Evolutionary conservation across 352 stramenopile species (phyloP), one percentile per base, ranked within the genome.

Genomic region (Pythium insidiosum): DNA sequence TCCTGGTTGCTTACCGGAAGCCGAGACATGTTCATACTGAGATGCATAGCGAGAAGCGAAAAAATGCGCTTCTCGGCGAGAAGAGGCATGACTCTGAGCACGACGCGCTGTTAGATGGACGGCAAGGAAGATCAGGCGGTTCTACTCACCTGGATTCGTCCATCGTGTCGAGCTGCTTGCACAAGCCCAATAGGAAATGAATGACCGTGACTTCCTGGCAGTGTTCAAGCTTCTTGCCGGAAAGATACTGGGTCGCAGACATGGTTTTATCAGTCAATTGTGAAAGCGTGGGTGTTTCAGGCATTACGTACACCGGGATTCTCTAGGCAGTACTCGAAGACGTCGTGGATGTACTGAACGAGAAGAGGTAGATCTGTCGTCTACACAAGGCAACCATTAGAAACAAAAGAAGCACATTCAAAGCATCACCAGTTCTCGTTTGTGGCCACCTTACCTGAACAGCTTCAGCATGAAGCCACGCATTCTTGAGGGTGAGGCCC

Each of bases 281-380:
- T 11, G 10, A 41, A 20, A 23, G 10, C n/a, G 9, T 41, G 35
- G 28, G 15, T 34, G 28, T 15, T 13, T 15, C 9, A 34, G 10
- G 7, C 6, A 38, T 3, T 25, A 35, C 67, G 26, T 66, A 89
- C 79, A 18, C 63, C 52, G 38, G 76, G 74, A 20, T 77, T 60
- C 55, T 92, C 75, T 28, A 84, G 50, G 46, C 74, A 87, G 62
- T 82, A 88, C 41, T 66, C 70, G 44, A 94, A 68, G 19, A 96
- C 80, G 43, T 83, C 71, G 47, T 82, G 75, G 55, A 94, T 81
- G 65, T 95, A 94, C 47, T 88, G 65, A 45, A 95, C 74, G 33
- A 96, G 62, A 6, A 95, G 49, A n/a, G 84, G 86, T 1, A 96
- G 63, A 54, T 96, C 84, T 6, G 84, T 95, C 6, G 83, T 96